A percentile compares a stretch with the other conserved stretches of the same genome.
Evolutionary conservation across 495 filamentous ascomycete species (phyloP).

Genomic region (Neurospora sublineolata): DNA sequence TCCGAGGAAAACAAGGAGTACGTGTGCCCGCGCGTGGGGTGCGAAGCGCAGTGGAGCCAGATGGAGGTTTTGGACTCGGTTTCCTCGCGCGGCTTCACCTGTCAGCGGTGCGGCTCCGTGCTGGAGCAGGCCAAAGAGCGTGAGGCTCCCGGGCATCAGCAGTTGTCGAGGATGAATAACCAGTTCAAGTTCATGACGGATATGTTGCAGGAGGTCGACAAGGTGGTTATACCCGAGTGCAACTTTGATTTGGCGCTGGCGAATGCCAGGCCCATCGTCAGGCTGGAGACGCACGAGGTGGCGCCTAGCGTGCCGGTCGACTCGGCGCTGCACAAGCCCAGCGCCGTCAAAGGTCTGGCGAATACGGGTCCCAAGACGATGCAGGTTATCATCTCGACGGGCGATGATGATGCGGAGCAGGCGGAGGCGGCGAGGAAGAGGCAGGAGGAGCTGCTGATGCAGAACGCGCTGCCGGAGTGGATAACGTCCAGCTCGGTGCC

Average conservation of each 20-base stretch:
- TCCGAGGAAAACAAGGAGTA: slow-evolving; percentile 83
- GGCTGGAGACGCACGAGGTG: slow-evolving; percentile 50
- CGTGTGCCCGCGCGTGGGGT: slow-evolving; percentile 54
- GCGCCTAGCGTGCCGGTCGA: slow-evolving; percentile 42
- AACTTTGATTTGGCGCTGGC: slow-evolving; percentile 70
- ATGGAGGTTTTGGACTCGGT: slow-evolving; percentile 72
- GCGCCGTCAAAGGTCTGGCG: slow-evolving; percentile 57
- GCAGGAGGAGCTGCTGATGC: slow-evolving; percentile 62
- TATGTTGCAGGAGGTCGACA: slow-evolving; percentile 77
- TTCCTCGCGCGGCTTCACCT: slow-evolving; percentile 61
- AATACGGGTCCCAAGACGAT: slow-evolving; percentile 61
- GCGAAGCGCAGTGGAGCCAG: slow-evolving; percentile 68
- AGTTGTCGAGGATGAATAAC: slow-evolving; percentile 73
- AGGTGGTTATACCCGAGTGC: slow-evolving; percentile 69
- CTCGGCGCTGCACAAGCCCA: slow-evolving; percentile 35
- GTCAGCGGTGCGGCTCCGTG: slow-evolving; percentile 64
- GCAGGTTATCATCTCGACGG: slow-evolving; percentile 64
- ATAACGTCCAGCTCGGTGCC: slow-evolving; percentile 77
- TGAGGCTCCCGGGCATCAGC: slow-evolving; percentile 65
- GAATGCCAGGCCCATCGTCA: slow-evolving; percentile 45
- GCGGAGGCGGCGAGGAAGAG: slow-evolving; percentile 53
- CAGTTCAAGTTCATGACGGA: slow-evolving; percentile 79
- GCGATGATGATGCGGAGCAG: slow-evolving; percentile 62
- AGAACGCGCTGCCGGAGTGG: slow-evolving; percentile 84
- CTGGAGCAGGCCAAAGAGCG: slow-evolving; percentile 58